A percentile compares a stretch with the other conserved stretches of the same genome.
Conservation (phyloP, 768 basidiomycete genomes). For the Tylopilus subfusipes region DNA sequence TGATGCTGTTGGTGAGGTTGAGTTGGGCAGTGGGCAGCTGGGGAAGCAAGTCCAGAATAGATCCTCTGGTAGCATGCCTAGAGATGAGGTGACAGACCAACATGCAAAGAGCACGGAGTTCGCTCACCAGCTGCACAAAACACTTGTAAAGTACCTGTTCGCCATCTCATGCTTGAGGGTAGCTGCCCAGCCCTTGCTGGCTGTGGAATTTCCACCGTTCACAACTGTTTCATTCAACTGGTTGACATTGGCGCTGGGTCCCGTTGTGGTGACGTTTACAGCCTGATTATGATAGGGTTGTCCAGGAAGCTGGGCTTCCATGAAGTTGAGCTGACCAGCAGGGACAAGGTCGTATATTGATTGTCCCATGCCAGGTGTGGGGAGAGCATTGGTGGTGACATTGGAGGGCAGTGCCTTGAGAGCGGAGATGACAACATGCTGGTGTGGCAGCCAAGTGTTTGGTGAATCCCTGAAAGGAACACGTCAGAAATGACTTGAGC, state of each 20-base stretch:
- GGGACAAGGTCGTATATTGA: slow-evolving; percentile 72
- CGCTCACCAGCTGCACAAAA: slow-evolving; percentile 83
- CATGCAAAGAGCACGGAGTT: not conserved
- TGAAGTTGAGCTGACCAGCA: slow-evolving; percentile 72
- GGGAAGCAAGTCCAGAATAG: slow-evolving; percentile 65
- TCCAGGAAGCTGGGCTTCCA: slow-evolving; percentile 65
- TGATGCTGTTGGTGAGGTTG: slow-evolving; percentile 61
- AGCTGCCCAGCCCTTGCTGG: slow-evolving; percentile 62
- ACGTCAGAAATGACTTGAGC: not conserved
- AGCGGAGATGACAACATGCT: slow-evolving; percentile 76
- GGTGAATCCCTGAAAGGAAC: slow-evolving; percentile 62
- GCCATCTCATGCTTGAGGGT: slow-evolving; percentile 68
- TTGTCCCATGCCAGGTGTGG: slow-evolving; percentile 45
- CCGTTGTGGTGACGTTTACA: slow-evolving; percentile 49
- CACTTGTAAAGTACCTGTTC: slow-evolving; percentile 80
- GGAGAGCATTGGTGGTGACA: slow-evolving; percentile 55
- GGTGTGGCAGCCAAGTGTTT: slow-evolving; percentile 85
- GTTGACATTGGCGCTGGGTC: slow-evolving; percentile 61
- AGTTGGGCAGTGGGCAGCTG: slow-evolving; percentile 67
- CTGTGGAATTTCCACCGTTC: slow-evolving; percentile 63
- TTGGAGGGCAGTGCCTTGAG: slow-evolving; percentile 72
- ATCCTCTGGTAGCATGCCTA: slow-evolving; percentile 87
- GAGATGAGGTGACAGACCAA: not conserved
- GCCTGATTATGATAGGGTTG: slow-evolving; percentile 49
- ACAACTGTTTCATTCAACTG: slow-evolving; percentile 49